Evolutionary conservation across 2,329 filamentous ascomycete genomes (phyloP).

Genomic region (Diaporthe aspalathi): DNA sequence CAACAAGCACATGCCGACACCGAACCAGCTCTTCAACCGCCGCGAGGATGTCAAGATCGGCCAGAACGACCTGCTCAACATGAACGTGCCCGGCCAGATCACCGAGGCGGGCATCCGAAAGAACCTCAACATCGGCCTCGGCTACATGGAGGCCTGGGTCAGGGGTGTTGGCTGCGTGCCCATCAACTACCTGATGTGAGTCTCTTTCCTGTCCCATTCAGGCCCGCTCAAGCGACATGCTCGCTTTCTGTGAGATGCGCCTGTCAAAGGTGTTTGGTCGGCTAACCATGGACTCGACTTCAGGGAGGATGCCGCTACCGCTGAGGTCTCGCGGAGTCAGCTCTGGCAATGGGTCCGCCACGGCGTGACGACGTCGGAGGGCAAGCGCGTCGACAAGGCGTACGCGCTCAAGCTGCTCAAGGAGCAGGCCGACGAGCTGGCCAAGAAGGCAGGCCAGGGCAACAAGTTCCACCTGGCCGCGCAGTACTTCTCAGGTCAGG

Average conservation of each 20-base stretch:
- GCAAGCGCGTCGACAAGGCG: constrained; percentile 91
- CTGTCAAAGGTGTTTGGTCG: not conserved
- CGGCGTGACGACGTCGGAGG: constrained; percentile 81
- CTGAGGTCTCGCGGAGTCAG: constrained; percentile 93
- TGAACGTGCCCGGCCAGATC: constrained; percentile 93
- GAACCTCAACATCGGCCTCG: constrained; percentile 96
- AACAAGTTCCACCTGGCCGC: constrained; percentile 93
- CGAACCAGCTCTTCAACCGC: constrained; percentile 93
- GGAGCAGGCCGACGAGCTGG: constrained; percentile 83
- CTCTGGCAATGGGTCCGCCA: constrained; percentile 95
- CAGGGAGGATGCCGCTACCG: constrained; percentile 93
- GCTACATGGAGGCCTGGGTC: constrained; percentile 99
- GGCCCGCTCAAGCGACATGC: too few relatives aligned
- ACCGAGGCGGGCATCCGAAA: constrained; percentile 96
- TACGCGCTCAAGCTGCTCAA: constrained; percentile 88
- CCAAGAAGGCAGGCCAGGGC: constrained; percentile 80
- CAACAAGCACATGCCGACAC: constrained; percentile 98
- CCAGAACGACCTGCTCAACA: constrained; percentile 93
- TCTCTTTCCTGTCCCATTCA: constrained; percentile 30
- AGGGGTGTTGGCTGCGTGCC: constrained; percentile 95
- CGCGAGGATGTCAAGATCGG: constrained; percentile 90
- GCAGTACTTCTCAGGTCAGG: constrained; percentile 91
- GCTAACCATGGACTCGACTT: constrained; percentile 1
- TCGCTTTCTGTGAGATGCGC: not conserved
- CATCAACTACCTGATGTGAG: constrained; percentile 93